phyloP scores from a whole-genome alignment of 2,329 filamentous ascomycete species.

The Chalaropsis ovoidea region DNA sequence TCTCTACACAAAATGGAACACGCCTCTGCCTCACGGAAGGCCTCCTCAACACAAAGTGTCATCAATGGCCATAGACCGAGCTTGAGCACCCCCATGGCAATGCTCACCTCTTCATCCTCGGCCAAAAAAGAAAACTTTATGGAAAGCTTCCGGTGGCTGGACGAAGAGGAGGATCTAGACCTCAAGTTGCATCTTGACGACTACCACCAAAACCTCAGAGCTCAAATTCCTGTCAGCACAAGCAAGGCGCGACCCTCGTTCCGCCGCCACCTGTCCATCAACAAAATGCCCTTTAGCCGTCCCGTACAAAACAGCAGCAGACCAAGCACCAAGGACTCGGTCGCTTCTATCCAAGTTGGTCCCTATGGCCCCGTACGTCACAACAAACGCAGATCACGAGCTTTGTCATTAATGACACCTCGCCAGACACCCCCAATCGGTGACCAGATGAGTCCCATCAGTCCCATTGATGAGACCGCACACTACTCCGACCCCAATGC shows the following conservation, averaged over 20 bases:
- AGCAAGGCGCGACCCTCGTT: slow-evolving; percentile 50
- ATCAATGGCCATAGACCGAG: slow-evolving; percentile 30
- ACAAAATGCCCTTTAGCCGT: slow-evolving; percentile 53
- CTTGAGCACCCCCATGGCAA: slow-evolving; percentile 24
- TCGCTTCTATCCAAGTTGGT: slow-evolving; percentile 30
- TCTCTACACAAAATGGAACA: slow-evolving; percentile 16
- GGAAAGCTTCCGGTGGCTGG: slow-evolving; percentile 63
- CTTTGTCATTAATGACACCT: slow-evolving; percentile 45
- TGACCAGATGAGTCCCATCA: slow-evolving; percentile 25
- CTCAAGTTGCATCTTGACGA: slow-evolving; percentile 57
- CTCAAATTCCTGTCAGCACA: slow-evolving; percentile 38
- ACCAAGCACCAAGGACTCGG: slow-evolving; percentile 37
- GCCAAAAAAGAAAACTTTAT: slow-evolving; percentile 46
- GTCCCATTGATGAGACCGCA: slow-evolving; percentile 58
- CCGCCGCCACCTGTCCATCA: slow-evolving; percentile 61
- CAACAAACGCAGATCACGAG: slow-evolving; percentile 43
- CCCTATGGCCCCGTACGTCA: slow-evolving; percentile 32
- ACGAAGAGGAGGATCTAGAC: slow-evolving; percentile 62
- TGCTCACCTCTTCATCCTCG: slow-evolving; percentile 27
- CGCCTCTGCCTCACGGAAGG: slow-evolving; percentile 25
- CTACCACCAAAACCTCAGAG: slow-evolving; percentile 54
- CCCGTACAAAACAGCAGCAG: slow-evolving; percentile 42
- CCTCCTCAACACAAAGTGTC: slow-evolving; percentile 29
- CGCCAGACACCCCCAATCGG: slow-evolving; percentile 28
- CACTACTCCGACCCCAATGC: slow-evolving; percentile 89